Evolutionary conservation across 129 eudicot genomes (phyloP).

Genomic region (Saposhnikovia divaricata): DNA sequence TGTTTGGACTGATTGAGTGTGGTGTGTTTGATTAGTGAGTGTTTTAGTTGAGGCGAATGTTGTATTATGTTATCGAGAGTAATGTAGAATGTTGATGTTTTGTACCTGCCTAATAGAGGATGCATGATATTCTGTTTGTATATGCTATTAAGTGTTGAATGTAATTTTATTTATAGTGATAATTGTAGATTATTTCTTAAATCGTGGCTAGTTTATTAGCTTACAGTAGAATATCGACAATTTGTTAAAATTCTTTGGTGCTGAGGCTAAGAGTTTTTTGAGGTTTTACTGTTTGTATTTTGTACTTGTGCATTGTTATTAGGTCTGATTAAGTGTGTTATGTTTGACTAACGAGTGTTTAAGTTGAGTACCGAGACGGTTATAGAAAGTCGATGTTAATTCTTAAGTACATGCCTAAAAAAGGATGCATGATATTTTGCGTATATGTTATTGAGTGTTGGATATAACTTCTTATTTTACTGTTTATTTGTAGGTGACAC

Average conservation of each 20-base stretch:
- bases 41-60: background rate
- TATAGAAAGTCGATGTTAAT: background rate
- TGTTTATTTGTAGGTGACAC: constrained; percentile 9
- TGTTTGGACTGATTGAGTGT: background rate
- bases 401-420: background rate
- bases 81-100: background rate
- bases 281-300: too few species aligned
- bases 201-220: background rate
- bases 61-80: background rate
- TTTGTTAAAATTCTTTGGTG: background rate
- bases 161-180: too few species aligned
- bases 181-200: too few species aligned
- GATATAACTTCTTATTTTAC: background rate
- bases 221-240: too few species aligned
- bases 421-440: too few species aligned
- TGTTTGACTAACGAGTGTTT: background rate
- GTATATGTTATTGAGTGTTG: background rate
- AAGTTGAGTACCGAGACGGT: too few species aligned
- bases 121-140: background rate
- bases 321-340: background rate
- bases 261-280: background rate
- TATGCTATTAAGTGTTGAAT: background rate
- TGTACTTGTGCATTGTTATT: too few species aligned
- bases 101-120: background rate
- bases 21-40: background rate